A percentile compares a stretch with the other conserved stretches of the same genome.
Evolutionary conservation across 1,284 basidiomycete genomes (phyloP).

Genomic region (Vanrija humicola): DNA sequence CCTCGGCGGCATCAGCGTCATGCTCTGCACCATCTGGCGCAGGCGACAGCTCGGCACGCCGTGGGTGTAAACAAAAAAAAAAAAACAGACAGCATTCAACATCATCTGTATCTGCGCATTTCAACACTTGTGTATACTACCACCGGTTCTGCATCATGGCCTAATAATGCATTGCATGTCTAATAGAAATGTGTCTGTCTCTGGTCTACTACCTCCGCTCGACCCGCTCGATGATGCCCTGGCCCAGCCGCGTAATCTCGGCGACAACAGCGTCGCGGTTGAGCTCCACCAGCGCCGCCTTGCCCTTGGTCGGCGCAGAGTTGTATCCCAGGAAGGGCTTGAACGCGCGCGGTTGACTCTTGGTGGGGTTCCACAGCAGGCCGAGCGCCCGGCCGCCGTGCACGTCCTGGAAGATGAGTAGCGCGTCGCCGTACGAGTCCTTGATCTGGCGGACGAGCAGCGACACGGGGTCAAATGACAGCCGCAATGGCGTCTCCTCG

Average conservation of each 20-base stretch:
- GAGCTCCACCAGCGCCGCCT: slow-evolving; percentile 61
- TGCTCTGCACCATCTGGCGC: slow-evolving; percentile 1
- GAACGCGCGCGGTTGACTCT: slow-evolving; percentile 57
- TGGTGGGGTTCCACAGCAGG: slow-evolving; percentile 76
- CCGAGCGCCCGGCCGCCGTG: slow-evolving; percentile 77
- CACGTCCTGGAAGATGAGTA: slow-evolving; percentile 79
- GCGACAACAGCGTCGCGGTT: slow-evolving; percentile 67
- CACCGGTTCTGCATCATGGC: too few species aligned
- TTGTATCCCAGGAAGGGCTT: slow-evolving; percentile 77
- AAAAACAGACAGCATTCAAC: too few species aligned
- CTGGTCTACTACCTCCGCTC: slow-evolving; percentile 6
- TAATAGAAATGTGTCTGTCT: too few species aligned
- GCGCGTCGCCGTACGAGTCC: slow-evolving; percentile 71
- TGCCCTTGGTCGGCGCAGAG: slow-evolving; percentile 50
- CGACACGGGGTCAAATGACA: slow-evolving; percentile 69
- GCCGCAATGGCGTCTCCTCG: neutral
- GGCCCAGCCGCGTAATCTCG: slow-evolving; percentile 76
- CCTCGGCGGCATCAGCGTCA: neutral
- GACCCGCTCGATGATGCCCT: slow-evolving; percentile 62
- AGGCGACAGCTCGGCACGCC: slow-evolving; percentile 11
- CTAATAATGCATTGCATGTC: too few species aligned
- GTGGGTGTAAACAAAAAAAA: slow-evolving; percentile 2
- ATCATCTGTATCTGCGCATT: too few species aligned
- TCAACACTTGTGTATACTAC: too few species aligned
- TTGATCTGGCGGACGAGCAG: slow-evolving; percentile 63